Base-by-base conservation (phyloP, 495 filamentous ascomycete genomes). In the Hypoxylon perforatum region DNA sequence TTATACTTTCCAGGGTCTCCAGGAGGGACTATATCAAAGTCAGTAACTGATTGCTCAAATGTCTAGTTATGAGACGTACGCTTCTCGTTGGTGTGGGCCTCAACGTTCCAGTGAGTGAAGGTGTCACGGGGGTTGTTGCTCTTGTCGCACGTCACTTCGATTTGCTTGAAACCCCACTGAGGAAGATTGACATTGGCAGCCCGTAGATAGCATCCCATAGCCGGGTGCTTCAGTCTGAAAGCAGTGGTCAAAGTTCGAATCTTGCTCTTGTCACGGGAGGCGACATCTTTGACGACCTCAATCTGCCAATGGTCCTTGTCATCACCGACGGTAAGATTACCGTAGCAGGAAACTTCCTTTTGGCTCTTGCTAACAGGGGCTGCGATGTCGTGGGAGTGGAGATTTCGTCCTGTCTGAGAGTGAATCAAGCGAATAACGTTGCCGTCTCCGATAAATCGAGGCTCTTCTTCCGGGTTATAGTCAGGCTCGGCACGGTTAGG, bases 131-230 rank as follows among this genome's bases (percentile, higher is more conserved):
- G 92, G 71, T 94, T 94, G 80, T 97, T 98, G 66, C 91, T 89
- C 82, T 97, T 97, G 61, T 87, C 86, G 78, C 95, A 99, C 15
- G 93, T 97, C 21, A 93, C 92, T 80, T 99, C 95, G 69, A 98
- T 98, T 77, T 99, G 95, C 82, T 99, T 99, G 86, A 99, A 99
- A 61, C 95, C 95, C 95, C 95, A 99, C 73, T 98, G 95, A 19
- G 95, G 95, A 55, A 99, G 85, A 76, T 98, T 98, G 71, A 93
- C 90, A 70, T 97, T 99, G 65, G 94, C 96, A 56, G 95, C 95
- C 56, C 96, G 88, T 21, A 99, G 85, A 75, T 98, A 99, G 77
- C 95, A 99, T 55, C 92, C 92, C 56, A 98, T 81, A 45, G 86
- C 83, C 35, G 87, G 85, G 71, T 98, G 93, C 77, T 85, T 93